Base-by-base conservation (phyloP, 140 eudicot genomes). In the Cichorium intybus region DNA sequence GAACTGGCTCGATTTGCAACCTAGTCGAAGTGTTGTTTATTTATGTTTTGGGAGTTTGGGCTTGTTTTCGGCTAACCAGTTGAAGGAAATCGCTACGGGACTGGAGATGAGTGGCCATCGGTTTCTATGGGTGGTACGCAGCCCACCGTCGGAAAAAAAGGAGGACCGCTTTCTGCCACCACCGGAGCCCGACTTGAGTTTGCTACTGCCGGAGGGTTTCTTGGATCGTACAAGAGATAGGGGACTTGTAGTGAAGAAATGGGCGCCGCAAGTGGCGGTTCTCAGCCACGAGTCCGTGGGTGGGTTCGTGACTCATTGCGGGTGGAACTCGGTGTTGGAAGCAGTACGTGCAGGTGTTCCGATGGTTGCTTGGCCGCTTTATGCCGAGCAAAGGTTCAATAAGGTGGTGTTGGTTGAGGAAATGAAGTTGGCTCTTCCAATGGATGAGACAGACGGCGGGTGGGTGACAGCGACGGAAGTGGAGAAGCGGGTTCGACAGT, bases 271-370 rank as follows among this genome's bases (percentile, higher is more conserved):
- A 50, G 79, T 78, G 65, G 79, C 21, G 33, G 72, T 87, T 15
- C 31, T 83, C 24, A 69, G 37, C 46, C 90, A 80, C 33, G 70
- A 47, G 17, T 63, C 90, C 0, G 78, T 87, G 23, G 95, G 95
- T 26, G 95, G 90, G 62, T 87, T 80, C 29, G 87, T 83, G 77
- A 80, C 83, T 7, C 87, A 80, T 21, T 87, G 90, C 15, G 95
- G 87, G 65, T 87, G 95, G 95, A 87, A 80, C 72, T 87, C 95
- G 5, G 70, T 69, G 43, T 48, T 87, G 57, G 95, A 87, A 41
- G 83, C 87, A 1, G 72, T 77, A 18, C 33, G 72, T 27, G 85
- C 77, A 0, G 90, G 87, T 0, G 85, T 86, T 60, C 90, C 95
- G 1, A 80, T 87, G 87, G 72, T 83, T 48, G 87, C 80, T 4